A percentile compares a stretch with the other conserved stretches of the same genome.
phyloP scores from a whole-genome alignment of 805 yeast species.

The Candida boleticola region DNA sequence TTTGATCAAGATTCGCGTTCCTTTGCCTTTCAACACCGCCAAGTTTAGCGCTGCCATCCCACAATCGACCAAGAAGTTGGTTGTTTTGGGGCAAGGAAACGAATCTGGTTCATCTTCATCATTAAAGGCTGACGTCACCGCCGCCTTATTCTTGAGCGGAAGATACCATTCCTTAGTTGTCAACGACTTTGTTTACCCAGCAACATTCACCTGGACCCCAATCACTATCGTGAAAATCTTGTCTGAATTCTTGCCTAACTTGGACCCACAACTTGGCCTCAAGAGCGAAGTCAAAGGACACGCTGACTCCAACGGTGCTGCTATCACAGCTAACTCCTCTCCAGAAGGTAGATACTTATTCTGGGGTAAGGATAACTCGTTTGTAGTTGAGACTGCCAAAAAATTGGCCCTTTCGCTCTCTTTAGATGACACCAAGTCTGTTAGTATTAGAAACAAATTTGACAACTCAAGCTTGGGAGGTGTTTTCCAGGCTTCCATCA shows the following conservation, averaged over 20 bases:
- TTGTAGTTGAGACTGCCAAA: conserved; percentile 54
- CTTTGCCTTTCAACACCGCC: conserved; percentile 71
- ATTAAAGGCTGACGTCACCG: conserved; percentile 69
- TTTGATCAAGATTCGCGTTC: conserved; percentile 69
- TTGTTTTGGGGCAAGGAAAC: conserved; percentile 60
- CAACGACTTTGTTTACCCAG: conserved; percentile 51
- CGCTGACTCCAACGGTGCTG: conserved; percentile 15
- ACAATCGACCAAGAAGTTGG: conserved; percentile 51
- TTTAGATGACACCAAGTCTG: conserved; percentile 51
- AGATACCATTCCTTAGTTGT: conserved; percentile 37
- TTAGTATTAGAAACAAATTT: conserved; percentile 60
- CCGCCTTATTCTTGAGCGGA: conserved; percentile 59
- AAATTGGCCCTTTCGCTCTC: conserved; percentile 70
- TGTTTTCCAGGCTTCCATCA: conserved; percentile 64
- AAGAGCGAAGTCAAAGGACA: conserved; percentile 6
- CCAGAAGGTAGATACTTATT: conserved; percentile 49
- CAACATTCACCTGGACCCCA: conserved; percentile 56
- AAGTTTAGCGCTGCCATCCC: conserved; percentile 64
- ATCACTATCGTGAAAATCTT: conserved; percentile 50
- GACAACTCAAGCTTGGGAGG: conserved; percentile 79
- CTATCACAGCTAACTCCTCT: conserved; percentile 38
- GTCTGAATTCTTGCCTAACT: conserved; percentile 34
- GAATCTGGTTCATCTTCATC: conserved; percentile 35
- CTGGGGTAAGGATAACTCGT: conserved; percentile 69
- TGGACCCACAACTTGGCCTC: conserved; percentile 28